Evolutionary conservation across 805 yeast genomes (phyloP), one percentile per base, ranked within the genome.

Genomic region (Candida oleophila): DNA sequence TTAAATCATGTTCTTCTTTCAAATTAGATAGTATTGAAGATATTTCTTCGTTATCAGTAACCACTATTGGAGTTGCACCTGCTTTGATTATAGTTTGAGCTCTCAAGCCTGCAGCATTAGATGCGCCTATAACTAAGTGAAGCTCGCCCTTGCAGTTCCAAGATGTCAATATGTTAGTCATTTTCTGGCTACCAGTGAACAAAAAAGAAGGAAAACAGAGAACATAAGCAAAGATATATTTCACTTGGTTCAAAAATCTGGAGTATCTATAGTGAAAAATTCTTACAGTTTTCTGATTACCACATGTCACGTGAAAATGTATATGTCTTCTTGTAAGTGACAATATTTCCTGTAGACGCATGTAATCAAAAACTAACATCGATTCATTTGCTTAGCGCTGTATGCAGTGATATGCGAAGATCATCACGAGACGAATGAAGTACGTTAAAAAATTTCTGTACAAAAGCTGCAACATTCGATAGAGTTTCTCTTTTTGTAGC

Each of bases 111-210:
- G 82, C 68, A n/a, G 75, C 63, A 16, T 68, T 68, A 4, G 77
- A 68, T 3, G 68, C 66, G 40, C 88, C 89, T 9, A 85, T 62
- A 4, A 87, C 72, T 33, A 85, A 63, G 55, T 83, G 87, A 1
- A 62, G 62, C 52, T 85, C 87, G 20, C 67, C 79, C 14, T 56
- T 43, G 47, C 83, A 73, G 48, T 73, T 65, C 38, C 71, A 51
- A 1, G 82, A 75, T 3, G 75, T 63, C 22, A 80, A 51, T 47
- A 62, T 46, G 9, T 52, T 51, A 7, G 56, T 39, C 43, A 41
- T 41, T 25, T 25, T 11, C 11, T 25, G 30, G 11, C 11, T 25
- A 11, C 5, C 11, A 25, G n/a, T n/a, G 9, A 18, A 19, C 18
- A 14, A 37, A 9, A 14, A 37, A 14, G 21, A 9, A 37, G 5